Conservation (phyloP, 805 yeast species). For the Schizosaccharomyces osmophilus region DNA sequence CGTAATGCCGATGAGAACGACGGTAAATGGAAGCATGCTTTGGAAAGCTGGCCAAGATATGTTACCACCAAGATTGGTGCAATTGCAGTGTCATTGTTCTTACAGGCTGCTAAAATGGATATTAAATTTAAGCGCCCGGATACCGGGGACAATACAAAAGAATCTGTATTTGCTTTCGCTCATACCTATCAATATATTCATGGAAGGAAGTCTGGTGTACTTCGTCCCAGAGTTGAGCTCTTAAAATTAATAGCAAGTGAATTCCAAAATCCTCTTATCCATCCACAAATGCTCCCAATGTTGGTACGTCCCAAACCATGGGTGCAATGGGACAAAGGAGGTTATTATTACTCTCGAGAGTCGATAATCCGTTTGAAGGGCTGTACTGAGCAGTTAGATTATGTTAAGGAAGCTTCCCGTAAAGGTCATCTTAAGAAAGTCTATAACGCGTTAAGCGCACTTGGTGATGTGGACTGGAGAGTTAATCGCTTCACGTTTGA, state of each 20-base stretch:
- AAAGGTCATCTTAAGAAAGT: conserved; percentile 39
- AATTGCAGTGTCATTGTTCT: conserved; percentile 41
- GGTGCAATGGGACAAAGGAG: conserved; percentile 65
- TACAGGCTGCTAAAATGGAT: conserved; percentile 60
- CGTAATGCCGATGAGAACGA: not conserved
- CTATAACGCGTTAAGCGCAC: conserved; percentile 57
- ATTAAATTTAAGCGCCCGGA: conserved; percentile 65
- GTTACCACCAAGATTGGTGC: conserved; percentile 59
- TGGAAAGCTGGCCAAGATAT: conserved; percentile 27
- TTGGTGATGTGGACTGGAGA: conserved; percentile 84
- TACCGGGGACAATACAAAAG: conserved; percentile 39
- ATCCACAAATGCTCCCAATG: conserved; percentile 85
- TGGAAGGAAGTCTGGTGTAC: conserved; percentile 61
- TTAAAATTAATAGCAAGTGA: conserved; percentile 44
- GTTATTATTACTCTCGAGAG: conserved; percentile 43
- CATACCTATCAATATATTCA: conserved; percentile 64
- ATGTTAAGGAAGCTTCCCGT: conserved; percentile 61
- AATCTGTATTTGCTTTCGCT: conserved; percentile 69
- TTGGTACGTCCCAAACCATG: conserved; percentile 73
- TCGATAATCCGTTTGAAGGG: conserved; percentile 53
- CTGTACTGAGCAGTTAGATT: conserved; percentile 74
- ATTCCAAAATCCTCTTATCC: conserved; percentile 34
- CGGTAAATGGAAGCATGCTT: conserved; percentile 4
- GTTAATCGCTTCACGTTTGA: conserved; percentile 49
- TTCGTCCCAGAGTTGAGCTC: conserved; percentile 49